phyloP scores from a whole-genome alignment of 768 basidiomycete genomes.

The Boletus reticulatus region DNA sequence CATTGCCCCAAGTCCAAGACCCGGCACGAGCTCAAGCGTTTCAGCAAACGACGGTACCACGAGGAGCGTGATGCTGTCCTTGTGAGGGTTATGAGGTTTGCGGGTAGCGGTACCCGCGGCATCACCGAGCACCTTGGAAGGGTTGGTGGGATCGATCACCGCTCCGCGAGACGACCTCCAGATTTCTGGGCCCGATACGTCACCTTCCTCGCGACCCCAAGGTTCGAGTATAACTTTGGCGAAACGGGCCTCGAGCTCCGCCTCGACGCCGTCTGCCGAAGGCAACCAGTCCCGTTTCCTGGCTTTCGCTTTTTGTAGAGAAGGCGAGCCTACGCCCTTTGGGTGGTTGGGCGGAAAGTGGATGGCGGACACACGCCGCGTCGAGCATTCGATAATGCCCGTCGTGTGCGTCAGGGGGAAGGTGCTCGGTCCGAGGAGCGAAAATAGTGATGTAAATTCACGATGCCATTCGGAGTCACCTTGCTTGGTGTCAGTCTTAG shows the following conservation, averaged over 20 bases:
- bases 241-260: conserved; percentile 44
- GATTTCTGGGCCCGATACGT: conserved; percentile 37
- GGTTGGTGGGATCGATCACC: conserved; percentile 26
- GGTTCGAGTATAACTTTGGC: conserved; percentile 53
- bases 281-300: conserved; percentile 11
- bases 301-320: conserved; percentile 1
- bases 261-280: conserved; percentile 39
- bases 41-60: conserved; percentile 45
- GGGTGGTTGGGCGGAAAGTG: conserved; percentile 35
- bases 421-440: conserved; percentile 52
- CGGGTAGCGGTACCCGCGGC: conserved; percentile 1
- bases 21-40: conserved; percentile 38
- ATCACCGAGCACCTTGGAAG: conserved; percentile 6
- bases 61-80: conserved; percentile 59
- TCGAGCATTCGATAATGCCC: conserved; percentile 64
- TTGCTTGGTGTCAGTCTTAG: conserved; percentile 8
- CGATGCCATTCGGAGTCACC: conserved; percentile 20
- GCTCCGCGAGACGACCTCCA: conserved; percentile 37
- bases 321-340: background rate
- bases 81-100: conserved; percentile 47
- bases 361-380: conserved; percentile 53
- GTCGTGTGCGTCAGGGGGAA: conserved; percentile 62
- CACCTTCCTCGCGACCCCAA: conserved; percentile 46
- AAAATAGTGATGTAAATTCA: conserved; percentile 29
- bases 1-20: conserved; percentile 62